Conservation (phyloP, 768 basidiomycete genomes). For the Macrolepiota albuminosa region DNA sequence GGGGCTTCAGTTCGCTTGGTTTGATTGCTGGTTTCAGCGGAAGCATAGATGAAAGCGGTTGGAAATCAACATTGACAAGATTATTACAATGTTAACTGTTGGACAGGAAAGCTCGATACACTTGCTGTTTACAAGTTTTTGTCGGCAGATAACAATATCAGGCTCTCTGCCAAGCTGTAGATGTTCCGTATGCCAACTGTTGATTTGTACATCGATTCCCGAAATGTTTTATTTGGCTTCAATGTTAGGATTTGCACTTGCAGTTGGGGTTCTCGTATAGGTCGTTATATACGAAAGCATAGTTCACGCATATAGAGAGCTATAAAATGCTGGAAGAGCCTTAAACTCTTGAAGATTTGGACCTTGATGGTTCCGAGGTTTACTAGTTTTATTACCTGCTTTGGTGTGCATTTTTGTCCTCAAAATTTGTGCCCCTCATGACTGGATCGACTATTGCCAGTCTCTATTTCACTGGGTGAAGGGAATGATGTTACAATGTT, state of each 20-base stretch:
- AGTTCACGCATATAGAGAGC: neutral
- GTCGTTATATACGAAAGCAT: neutral
- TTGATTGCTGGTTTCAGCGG: conserved; percentile 6
- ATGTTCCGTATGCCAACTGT: neutral
- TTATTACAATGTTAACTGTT: neutral
- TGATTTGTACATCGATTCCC: neutral
- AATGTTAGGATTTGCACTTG: no score
- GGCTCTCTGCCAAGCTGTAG: neutral
- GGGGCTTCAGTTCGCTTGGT: conserved; percentile 7
- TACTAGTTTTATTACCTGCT: no score
- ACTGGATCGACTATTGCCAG: no score
- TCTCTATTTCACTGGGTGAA: no score
- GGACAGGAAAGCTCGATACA: conserved; percentile 2
- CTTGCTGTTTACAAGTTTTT: conserved; percentile 6
- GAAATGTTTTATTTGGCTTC: neutral
- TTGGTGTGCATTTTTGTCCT: no score
- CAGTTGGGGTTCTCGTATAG: neutral
- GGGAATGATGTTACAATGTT: no score
- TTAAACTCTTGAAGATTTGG: no score
- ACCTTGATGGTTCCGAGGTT: no score
- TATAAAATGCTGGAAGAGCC: neutral
- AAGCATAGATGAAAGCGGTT: neutral
- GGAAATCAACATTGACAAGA: neutral
- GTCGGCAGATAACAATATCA: neutral
- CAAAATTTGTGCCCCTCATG: no score